These are phyloP conservation scores for Trichocladium antarcticum DNA, from an alignment of 495 filamentous ascomycete genomes.

Conservation along the genomic window DNA sequence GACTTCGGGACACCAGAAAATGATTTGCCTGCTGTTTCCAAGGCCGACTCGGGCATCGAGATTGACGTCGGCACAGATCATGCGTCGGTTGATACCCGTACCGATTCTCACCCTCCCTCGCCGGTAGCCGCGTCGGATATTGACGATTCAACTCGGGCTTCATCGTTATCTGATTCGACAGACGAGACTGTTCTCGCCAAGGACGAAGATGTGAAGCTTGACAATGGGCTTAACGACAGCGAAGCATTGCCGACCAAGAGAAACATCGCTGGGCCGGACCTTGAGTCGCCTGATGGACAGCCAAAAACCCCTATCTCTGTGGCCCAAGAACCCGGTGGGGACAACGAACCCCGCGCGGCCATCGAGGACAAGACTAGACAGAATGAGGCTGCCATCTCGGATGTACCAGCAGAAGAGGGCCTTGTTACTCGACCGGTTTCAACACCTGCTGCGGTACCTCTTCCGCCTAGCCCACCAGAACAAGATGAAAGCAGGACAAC, in stretches of 20 bases:
- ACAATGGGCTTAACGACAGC: background rate
- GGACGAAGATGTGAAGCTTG: conserved; percentile 3
- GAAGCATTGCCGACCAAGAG: background rate
- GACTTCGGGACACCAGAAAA: conserved; percentile 1
- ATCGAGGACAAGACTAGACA: background rate
- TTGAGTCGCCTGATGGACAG: conserved; percentile 1
- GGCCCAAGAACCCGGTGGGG: background rate
- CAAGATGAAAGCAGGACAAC: background rate
- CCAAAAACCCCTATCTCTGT: conserved; percentile 3
- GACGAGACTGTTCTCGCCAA: conserved; percentile 39
- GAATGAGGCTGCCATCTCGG: background rate
- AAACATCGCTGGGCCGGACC: background rate
- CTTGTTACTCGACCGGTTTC: conserved; percentile 4
- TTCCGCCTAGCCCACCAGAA: background rate
- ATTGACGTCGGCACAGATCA: conserved; percentile 31
- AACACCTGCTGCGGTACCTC: conserved; percentile 18
- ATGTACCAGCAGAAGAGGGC: background rate
- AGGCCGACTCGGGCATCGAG: conserved; percentile 32
- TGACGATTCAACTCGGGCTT: conserved; percentile 44
- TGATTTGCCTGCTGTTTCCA: conserved; percentile 16
- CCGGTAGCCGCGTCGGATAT: conserved; percentile 39
- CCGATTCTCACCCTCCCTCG: conserved; percentile 43
- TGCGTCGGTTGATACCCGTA: conserved; percentile 25
- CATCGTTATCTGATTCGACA: conserved; percentile 44
- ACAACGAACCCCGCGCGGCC: background rate